A percentile compares a stretch with the other conserved stretches of the same genome.
phyloP scores from a whole-genome alignment of 768 basidiomycete species.

The Hebeloma cylindrosporum region DNA sequence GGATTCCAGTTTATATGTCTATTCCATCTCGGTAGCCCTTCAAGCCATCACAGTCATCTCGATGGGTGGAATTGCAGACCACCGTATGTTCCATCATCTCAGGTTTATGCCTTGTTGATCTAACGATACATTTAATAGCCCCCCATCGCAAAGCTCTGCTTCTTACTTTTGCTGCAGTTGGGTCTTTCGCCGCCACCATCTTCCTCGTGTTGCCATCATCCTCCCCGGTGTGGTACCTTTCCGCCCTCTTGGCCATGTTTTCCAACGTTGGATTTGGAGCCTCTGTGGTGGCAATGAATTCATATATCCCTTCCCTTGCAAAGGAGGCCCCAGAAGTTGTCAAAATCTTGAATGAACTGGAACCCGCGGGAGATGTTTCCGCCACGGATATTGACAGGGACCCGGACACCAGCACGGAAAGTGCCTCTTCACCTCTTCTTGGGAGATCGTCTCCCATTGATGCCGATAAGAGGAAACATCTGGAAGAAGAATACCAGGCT shows the following conservation, averaged over 20 bases:
- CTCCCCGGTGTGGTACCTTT: conserved; percentile 67
- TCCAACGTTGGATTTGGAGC: conserved; percentile 89
- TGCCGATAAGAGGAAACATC: conserved; percentile 12
- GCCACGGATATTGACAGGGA: conserved; percentile 14
- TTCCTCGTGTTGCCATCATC: conserved; percentile 77
- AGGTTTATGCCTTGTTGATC: background rate
- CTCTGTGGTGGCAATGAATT: conserved; percentile 86
- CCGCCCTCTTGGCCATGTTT: conserved; percentile 66
- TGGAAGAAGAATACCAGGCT: conserved; percentile 48
- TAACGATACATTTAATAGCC: conserved; percentile 25
- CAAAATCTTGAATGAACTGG: conserved; percentile 33
- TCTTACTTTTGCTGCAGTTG: conserved; percentile 69
- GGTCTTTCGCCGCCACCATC: conserved; percentile 62
- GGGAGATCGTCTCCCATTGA: conserved; percentile 13
- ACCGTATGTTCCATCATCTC: conserved; percentile 57
- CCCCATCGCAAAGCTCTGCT: conserved; percentile 80
- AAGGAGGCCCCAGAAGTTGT: conserved; percentile 62
- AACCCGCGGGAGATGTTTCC: conserved; percentile 13
- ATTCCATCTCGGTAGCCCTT: conserved; percentile 83
- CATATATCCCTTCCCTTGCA: conserved; percentile 79
- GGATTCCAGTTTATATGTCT: conserved; percentile 70
- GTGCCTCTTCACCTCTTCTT: conserved; percentile 41
- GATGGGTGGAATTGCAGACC: conserved; percentile 89
- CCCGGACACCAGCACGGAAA: conserved; percentile 23
- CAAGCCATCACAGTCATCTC: conserved; percentile 96